A percentile compares a stretch with the other conserved stretches of the same genome.
phyloP scores from a whole-genome alignment of 805 yeast genomes.

The Zygoascus tannicola region DNA sequence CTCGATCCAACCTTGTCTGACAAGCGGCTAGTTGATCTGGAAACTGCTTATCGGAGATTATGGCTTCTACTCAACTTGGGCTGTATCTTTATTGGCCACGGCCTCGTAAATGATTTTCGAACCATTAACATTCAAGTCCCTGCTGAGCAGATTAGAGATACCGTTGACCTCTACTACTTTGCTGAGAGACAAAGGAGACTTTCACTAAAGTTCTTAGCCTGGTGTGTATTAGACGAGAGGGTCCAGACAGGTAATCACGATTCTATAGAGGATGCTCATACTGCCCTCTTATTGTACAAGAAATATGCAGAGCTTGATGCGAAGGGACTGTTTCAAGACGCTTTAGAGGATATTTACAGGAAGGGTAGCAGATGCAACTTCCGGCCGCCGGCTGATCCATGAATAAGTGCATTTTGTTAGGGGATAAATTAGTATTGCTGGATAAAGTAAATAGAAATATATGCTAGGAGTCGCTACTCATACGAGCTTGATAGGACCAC shows the following conservation, averaged over 20 bases:
- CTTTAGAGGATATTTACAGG: slow-evolving; percentile 55
- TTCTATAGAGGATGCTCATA: slow-evolving; percentile 89
- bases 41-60: slow-evolving; percentile 75
- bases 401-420: neutral
- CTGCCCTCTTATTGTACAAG: slow-evolving; percentile 71
- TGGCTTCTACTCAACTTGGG: slow-evolving; percentile 89
- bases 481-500: neutral
- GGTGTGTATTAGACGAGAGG: slow-evolving; percentile 58
- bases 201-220: slow-evolving; percentile 79
- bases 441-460: neutral
- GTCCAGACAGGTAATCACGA: slow-evolving; percentile 95
- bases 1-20: slow-evolving; percentile 58
- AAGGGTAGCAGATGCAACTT: slow-evolving; percentile 31
- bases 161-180: slow-evolving; percentile 68
- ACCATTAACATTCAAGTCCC: slow-evolving; percentile 91
- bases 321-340: slow-evolving; percentile 49
- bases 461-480: neutral
- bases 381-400: slow-evolving; percentile 26
- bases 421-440: neutral
- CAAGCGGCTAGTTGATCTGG: slow-evolving; percentile 65
- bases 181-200: slow-evolving; percentile 67
- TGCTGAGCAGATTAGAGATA: slow-evolving; percentile 74
- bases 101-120: slow-evolving; percentile 81
- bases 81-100: slow-evolving; percentile 91
- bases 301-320: slow-evolving; percentile 56